Evolutionary conservation across 768 basidiomycete genomes (phyloP).

Genomic region (Suillus subalutaceus): DNA sequence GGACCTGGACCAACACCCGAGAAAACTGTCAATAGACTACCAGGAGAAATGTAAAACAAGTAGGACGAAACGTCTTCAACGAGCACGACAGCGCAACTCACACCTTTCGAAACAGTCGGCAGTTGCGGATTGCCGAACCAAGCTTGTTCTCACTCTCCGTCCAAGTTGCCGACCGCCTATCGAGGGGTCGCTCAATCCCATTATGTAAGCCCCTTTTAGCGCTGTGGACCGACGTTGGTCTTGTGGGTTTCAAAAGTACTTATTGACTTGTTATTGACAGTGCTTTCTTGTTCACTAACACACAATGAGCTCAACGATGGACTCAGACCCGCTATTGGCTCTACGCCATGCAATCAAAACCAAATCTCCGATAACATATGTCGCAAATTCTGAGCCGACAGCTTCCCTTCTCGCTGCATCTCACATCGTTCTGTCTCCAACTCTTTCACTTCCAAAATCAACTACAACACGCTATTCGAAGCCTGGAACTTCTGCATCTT

Average conservation of each 20-base stretch:
- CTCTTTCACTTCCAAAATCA: conserved; percentile 65
- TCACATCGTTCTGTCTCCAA: conserved; percentile 60
- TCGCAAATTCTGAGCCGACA: conserved; percentile 39
- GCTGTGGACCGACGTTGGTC: background rate
- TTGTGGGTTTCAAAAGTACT: background rate
- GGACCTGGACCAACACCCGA: background rate
- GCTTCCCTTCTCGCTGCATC: conserved; percentile 59
- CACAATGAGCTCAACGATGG: conserved; percentile 17
- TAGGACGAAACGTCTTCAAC: background rate
- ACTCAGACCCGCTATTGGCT: conserved; percentile 53
- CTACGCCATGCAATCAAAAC: conserved; percentile 67
- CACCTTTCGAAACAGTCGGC: background rate
- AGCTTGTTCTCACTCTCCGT: background rate
- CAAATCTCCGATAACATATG: conserved; percentile 52
- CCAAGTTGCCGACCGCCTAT: background rate
- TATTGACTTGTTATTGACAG: conserved; percentile 2
- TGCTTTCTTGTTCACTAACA: background rate
- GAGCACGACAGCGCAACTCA: background rate
- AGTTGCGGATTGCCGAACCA: background rate
- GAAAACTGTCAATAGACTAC: background rate
- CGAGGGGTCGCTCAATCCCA: background rate
- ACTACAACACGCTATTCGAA: conserved; percentile 79
- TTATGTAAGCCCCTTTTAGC: conserved; percentile 6
- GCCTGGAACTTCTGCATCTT: conserved; percentile 46
- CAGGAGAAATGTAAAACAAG: background rate